phyloP scores from a whole-genome alignment of 306 rosid genomes.

The Prunus mume region DNA sequence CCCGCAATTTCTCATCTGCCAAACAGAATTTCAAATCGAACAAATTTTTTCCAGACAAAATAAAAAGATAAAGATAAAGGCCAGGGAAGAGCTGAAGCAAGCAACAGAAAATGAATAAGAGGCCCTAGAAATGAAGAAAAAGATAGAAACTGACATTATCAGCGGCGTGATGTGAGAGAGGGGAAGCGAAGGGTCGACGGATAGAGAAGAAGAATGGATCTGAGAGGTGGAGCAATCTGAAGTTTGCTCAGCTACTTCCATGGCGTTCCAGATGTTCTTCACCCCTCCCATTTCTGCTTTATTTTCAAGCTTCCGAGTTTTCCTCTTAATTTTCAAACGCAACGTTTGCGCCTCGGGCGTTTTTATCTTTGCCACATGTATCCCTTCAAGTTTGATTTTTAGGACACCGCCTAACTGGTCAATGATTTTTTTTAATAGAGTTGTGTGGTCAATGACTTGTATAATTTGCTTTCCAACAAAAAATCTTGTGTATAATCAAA shows the following conservation, averaged over 20 bases:
- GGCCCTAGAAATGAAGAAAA: slow-evolving; percentile 11
- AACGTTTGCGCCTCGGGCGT: neutral
- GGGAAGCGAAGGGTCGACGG: slow-evolving; percentile 63
- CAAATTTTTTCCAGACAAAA: neutral
- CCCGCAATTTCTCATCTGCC: slow-evolving; percentile 9
- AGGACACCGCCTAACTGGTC: too few species aligned
- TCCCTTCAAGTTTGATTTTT: neutral
- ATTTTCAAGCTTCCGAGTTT: neutral
- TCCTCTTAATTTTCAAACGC: neutral
- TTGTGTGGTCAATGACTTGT: neutral
- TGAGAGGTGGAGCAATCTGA: slow-evolving; percentile 27
- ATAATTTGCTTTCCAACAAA: neutral
- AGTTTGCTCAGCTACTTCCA: slow-evolving; percentile 48
- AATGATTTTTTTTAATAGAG: too few species aligned
- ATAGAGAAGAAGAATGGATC: slow-evolving; percentile 47
- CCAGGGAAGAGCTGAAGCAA: neutral
- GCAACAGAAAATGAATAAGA: neutral
- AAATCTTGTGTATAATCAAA: too few species aligned
- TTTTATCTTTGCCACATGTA: neutral
- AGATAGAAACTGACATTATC: slow-evolving; percentile 46
- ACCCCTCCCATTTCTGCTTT: slow-evolving; percentile 39
- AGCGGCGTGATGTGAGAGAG: slow-evolving; percentile 47
- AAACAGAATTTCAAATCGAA: neutral
- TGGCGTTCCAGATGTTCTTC: slow-evolving; percentile 59
- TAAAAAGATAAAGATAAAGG: neutral